These are phyloP conservation scores for Colletotrichum viniferum DNA, from an alignment of 2,329 filamentous ascomycete genomes.

Conservation along the genomic window DNA sequence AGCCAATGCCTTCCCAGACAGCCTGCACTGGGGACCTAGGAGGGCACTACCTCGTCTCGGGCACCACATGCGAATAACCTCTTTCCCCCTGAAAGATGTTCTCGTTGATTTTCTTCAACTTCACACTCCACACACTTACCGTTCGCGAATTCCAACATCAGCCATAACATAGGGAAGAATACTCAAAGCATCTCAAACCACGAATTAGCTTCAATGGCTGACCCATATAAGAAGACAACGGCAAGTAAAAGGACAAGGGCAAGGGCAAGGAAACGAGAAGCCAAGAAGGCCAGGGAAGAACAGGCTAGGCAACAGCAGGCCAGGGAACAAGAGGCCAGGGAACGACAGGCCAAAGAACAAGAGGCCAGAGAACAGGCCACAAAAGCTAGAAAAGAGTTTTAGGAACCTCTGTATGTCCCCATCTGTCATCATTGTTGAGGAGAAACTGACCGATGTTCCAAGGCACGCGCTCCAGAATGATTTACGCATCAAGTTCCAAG, in stretches of 20 bases:
- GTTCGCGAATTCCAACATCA: background rate
- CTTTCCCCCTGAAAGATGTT: background rate
- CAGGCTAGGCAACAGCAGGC: background rate
- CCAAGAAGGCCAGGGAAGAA: background rate
- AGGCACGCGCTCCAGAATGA: background rate
- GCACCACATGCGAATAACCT: background rate
- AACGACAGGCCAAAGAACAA: rapidly evolving
- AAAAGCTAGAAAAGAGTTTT: background rate
- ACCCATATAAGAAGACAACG: background rate
- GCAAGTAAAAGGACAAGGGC: too few species aligned
- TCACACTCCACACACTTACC: background rate
- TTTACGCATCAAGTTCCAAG: background rate
- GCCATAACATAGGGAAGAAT: rapidly evolving
- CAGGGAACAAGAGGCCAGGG: rapidly evolving
- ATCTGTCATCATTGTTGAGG: background rate
- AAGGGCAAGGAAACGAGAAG: too few species aligned
- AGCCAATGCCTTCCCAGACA: background rate
- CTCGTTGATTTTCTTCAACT: background rate
- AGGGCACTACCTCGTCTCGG: background rate
- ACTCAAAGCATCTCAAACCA: background rate
- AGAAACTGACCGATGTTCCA: background rate
- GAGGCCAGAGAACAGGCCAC: background rate
- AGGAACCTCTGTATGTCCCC: background rate
- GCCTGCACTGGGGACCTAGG: background rate
- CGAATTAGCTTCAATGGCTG: background rate